Base-by-base conservation (phyloP, 2,329 filamentous ascomycete species). In the Dichotomopilus funicola region DNA sequence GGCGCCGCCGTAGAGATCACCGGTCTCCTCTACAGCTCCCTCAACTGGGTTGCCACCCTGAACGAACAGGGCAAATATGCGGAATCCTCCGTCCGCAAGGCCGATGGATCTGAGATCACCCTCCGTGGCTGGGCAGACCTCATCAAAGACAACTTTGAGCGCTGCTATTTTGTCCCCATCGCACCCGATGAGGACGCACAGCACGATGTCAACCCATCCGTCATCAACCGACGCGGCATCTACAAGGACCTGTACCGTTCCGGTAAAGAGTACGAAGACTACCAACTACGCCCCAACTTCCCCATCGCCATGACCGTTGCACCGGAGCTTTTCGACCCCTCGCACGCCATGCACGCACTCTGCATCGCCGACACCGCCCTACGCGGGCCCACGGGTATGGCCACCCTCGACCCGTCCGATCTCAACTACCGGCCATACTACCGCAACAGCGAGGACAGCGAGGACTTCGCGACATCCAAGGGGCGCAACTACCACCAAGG, bases 401-500 rank as follows among this genome's bases (percentile, higher is more conserved):
- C 91, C 5, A 99, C 94, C 3, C 83, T 99, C 19, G 94, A 99
- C 66, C 94, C 94, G 0, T 81, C 80, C 1, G 95, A 99, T 68
- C 77, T 91, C 54, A 96, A 99, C 73, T 99, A 99, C 73, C 84
- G 89, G 3, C 91, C 91, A 0, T 89, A 94, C 75, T 99, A 99
- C 75, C 85, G 87, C 76, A 99, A 99, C 74, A 88, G 87, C 63
- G 92, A 97, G 66, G 94, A 99, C 72, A 92, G 87, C 57, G 83
- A 82, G 10, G 89, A 97, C 70, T 97, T 96, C 67, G 82, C 89
- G 9, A 97, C 92, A 0, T 85, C 88, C 64, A 97, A 97, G 72
- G 94, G 94, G 49, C 81, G 94, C 55, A 99, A 97, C 72, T 99
- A 99, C 73, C 94, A 99, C 71, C 92, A 97, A 71, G 94, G 94